Base-by-base conservation (phyloP, 805 yeast species). In the Wickerhamomyces bisporus region DNA sequence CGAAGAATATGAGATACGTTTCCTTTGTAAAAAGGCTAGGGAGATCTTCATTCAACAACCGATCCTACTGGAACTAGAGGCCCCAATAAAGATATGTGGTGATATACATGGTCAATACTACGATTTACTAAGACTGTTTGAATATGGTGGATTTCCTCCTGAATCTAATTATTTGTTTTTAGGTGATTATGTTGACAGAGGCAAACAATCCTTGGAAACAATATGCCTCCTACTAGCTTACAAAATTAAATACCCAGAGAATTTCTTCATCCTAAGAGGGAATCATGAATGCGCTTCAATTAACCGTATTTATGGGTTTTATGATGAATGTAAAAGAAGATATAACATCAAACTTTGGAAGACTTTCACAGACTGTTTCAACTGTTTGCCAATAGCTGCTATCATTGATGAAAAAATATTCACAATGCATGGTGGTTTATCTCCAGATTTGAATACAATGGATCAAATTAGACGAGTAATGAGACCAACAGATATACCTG, bases 401-500 rank as follows among this genome's bases (percentile, higher is more conserved):
- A 91, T 93, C 53, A 86, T 91, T 55, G 98, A 91, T 64, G 98
- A 91, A 65, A 89, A 91, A 70, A 93, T 91, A 64, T 89, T 91
- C 65, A 86, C 97, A 50, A 91, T 93, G 98, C 98, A 91, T 67
- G 98, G 98, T 58, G 98, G 98, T 45, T 73, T 91, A 55, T 85
- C 96, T 30, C 98, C 98, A 34, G 98, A 91, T 68, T 77, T 91
- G 62, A 93, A 89, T 70, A 79, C 95, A 44, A 91, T 91, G 98
- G 98, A 93, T 64, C 98, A 91, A 68, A 93, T 91, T 60, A 84
- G 98, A 73, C 81, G 97, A 62, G 95, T 91, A 46, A 91, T 89
- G 98, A 83, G 98, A 70, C 98, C 98, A 50, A 91, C 98, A 29
- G 98, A 91, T 72, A 88, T 91, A 53, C 98, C 98, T 39, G 98